phyloP scores from a whole-genome alignment of 768 basidiomycete genomes.

The Neoboletus subvelutipes region DNA sequence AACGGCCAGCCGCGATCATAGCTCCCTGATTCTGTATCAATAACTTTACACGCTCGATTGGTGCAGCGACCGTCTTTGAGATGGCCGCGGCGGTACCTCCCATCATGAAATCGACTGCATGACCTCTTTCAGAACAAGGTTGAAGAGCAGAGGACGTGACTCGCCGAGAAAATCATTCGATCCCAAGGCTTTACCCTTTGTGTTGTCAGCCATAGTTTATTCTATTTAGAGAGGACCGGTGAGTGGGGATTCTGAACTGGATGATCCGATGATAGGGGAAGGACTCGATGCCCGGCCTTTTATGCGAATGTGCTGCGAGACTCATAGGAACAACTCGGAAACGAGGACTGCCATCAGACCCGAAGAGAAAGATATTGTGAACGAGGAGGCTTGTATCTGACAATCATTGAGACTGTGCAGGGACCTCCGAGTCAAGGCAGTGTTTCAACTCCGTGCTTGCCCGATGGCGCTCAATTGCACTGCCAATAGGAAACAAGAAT shows the following conservation, averaged over 20 bases:
- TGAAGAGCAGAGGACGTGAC: neutral
- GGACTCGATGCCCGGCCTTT: neutral
- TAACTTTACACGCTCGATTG: conserved; percentile 42
- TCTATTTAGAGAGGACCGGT: neutral
- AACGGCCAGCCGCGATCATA: conserved; percentile 37
- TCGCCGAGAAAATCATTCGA: conserved; percentile 22
- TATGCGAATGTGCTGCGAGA: neutral
- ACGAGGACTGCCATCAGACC: neutral
- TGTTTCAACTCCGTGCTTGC: neutral
- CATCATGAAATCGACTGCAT: conserved; percentile 38
- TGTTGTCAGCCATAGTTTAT: conserved; percentile 8
- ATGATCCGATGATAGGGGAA: neutral
- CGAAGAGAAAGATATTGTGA: neutral
- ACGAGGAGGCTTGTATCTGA: neutral
- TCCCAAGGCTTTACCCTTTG: neutral
- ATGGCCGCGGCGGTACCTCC: conserved; percentile 37
- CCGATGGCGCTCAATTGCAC: conserved; percentile 1
- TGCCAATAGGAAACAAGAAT: neutral
- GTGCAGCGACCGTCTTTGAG: conserved; percentile 40
- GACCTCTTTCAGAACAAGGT: conserved; percentile 1
- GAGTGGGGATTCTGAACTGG: conserved; percentile 19
- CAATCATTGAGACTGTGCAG: neutral
- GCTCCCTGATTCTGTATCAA: conserved; percentile 42
- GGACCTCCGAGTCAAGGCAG: neutral
- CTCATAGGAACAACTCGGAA: conserved; percentile 18